phyloP scores from a whole-genome alignment of 345 rosid species.

The Lumnitzera littorea region DNA sequence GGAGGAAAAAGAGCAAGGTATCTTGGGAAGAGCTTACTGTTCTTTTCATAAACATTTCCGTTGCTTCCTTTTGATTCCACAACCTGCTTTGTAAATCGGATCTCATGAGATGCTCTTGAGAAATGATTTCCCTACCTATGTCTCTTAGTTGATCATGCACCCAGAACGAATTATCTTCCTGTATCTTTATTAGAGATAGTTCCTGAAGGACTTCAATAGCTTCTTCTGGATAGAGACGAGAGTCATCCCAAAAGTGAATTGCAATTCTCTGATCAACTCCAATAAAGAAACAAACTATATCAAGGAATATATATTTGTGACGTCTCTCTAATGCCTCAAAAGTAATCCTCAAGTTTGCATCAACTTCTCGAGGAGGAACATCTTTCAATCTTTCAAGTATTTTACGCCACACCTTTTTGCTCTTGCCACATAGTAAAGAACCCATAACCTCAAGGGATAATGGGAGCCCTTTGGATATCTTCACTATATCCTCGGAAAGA shows the following conservation, averaged over 20 bases:
- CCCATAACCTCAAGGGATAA: constrained; percentile 3
- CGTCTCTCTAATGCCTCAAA: constrained; percentile 6
- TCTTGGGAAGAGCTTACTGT: not conserved
- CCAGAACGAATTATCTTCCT: not conserved
- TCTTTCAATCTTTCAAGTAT: not conserved
- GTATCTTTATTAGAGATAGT: not conserved
- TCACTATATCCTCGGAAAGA: not conserved
- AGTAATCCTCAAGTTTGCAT: constrained; percentile 1
- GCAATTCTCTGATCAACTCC: constrained; percentile 3
- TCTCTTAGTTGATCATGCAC: constrained; percentile 11
- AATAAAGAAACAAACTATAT: constrained; percentile 8
- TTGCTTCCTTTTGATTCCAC: not conserved
- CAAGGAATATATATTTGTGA: constrained; percentile 3
- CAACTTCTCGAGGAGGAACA: not conserved
- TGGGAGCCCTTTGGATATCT: constrained; percentile 3
- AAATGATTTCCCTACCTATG: constrained; percentile 5
- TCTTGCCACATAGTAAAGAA: not conserved
- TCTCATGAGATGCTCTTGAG: not conserved
- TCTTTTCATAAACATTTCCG: not conserved
- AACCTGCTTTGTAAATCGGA: not conserved
- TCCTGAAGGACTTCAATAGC: not conserved
- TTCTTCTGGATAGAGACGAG: not conserved
- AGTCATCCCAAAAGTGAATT: constrained; percentile 3
- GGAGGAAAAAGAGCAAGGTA: not conserved
- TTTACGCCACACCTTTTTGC: not conserved